Evolutionary conservation across 495 filamentous ascomycete genomes (phyloP).

Genomic region (Polyplosphaeria fusca): DNA sequence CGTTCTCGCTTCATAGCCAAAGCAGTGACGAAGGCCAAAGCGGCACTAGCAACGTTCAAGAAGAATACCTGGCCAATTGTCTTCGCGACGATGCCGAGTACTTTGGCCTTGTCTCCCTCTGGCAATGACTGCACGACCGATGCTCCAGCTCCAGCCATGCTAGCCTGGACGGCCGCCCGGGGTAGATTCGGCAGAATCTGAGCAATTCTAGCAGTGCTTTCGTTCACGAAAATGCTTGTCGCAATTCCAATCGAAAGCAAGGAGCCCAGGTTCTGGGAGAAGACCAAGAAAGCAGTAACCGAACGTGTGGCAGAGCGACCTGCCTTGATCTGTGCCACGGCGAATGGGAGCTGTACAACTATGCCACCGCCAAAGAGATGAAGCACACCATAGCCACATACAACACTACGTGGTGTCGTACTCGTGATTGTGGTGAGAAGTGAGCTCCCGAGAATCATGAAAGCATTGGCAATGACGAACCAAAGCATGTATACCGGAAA

Average conservation of each 20-base stretch:
- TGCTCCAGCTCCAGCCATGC: not conserved
- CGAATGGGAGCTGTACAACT: constrained; percentile 52
- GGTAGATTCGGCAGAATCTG: not conserved
- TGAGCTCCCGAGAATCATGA: constrained; percentile 50
- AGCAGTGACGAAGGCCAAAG: not conserved
- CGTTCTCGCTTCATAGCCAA: not conserved
- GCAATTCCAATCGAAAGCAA: constrained; percentile 53
- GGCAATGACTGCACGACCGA: not conserved
- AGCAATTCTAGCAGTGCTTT: not conserved
- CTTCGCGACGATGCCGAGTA: not conserved
- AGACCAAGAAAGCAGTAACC: constrained; percentile 51
- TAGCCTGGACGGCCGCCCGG: not conserved
- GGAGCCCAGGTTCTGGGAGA: constrained; percentile 53
- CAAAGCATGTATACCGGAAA: constrained; percentile 58
- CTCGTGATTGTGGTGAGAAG: constrained; percentile 51
- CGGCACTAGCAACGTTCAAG: not conserved
- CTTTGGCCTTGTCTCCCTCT: not conserved
- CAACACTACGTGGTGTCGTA: constrained; percentile 36
- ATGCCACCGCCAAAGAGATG: constrained; percentile 54
- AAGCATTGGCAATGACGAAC: constrained; percentile 51
- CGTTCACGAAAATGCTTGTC: constrained; percentile 34
- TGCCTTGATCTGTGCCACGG: constrained; percentile 53
- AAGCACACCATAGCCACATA: constrained; percentile 57
- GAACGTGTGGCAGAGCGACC: not conserved
- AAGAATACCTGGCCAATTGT: not conserved